These are phyloP conservation scores for Talaromyces pinophilus DNA, from an alignment of 2,329 filamentous ascomycete species.

Conservation along the genomic window DNA sequence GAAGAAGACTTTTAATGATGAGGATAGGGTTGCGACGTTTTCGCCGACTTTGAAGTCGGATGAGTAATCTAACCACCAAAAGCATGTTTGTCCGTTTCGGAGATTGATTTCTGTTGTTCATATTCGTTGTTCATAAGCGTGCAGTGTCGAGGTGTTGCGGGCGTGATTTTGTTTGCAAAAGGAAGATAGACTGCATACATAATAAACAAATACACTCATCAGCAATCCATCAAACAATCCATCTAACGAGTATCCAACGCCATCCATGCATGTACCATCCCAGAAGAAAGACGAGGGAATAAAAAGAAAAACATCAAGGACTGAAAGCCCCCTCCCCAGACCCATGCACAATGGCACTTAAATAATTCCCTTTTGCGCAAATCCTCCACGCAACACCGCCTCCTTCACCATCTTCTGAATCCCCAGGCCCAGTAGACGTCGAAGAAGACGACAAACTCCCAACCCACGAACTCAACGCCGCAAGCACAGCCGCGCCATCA, in stretches of 20 bases:
- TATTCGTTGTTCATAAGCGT: background rate
- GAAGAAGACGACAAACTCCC: slow-evolving; percentile 27
- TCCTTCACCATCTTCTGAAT: slow-evolving; percentile 19
- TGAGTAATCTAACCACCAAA: background rate
- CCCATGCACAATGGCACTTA: slow-evolving; percentile 38
- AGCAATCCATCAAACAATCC: background rate
- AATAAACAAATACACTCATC: background rate
- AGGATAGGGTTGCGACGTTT: background rate
- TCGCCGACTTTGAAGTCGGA: slow-evolving; percentile 3
- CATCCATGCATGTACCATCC: background rate
- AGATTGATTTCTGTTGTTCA: background rate
- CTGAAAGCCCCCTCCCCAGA: slow-evolving; percentile 39
- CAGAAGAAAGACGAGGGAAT: background rate
- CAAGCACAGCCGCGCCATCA: slow-evolving; percentile 47
- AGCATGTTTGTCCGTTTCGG: background rate
- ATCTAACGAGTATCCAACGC: background rate
- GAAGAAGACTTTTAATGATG: slow-evolving; percentile 8
- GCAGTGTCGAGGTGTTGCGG: slow-evolving; percentile 14
- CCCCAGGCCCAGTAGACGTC: background rate
- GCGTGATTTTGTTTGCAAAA: background rate
- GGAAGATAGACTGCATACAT: slow-evolving; percentile 2
- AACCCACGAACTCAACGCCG: slow-evolving; percentile 51
- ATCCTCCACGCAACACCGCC: slow-evolving; percentile 42
- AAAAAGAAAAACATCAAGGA: background rate
- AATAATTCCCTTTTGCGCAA: slow-evolving; percentile 40